These are phyloP conservation scores for Albugo laibachii DNA, from an alignment of 352 stramenopile species.

Conservation along the genomic window DNA sequence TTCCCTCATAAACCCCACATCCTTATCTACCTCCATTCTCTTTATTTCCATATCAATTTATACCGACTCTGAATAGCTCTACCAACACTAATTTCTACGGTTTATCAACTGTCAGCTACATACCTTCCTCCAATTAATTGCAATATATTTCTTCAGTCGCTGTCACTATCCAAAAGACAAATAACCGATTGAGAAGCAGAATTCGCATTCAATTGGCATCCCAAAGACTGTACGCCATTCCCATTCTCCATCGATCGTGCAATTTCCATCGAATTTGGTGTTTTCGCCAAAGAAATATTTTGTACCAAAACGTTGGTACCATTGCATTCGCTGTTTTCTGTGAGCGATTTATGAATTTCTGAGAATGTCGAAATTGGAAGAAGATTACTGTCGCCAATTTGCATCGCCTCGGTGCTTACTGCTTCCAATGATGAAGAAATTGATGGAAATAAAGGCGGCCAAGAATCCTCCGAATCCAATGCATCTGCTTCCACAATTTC, in stretches of 20 bases:
- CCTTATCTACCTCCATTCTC: too few species aligned
- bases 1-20: too few species aligned
- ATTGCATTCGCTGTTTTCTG: neutral
- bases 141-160: conserved; percentile 16
- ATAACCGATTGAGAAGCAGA: conserved; percentile 16
- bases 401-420: too few species aligned
- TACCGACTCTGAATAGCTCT: too few species aligned
- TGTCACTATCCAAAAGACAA: conserved; percentile 60
- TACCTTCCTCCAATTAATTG: too few species aligned
- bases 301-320: neutral
- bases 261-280: conserved; percentile 14
- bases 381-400: too few species aligned
- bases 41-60: too few species aligned
- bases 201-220: conserved; percentile 16
- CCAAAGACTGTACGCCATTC: conserved; percentile 8
- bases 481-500: neutral
- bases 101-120: too few species aligned
- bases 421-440: too few species aligned
- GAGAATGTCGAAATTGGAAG: neutral
- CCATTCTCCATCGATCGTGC: conserved; percentile 1
- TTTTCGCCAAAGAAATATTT: conserved; percentile 27
- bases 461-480: neutral
- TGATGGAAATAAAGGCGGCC: neutral
- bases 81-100: too few species aligned
- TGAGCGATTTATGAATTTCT: neutral